Conservation (phyloP, 768 basidiomycete genomes). For the Mycena amicta region DNA sequence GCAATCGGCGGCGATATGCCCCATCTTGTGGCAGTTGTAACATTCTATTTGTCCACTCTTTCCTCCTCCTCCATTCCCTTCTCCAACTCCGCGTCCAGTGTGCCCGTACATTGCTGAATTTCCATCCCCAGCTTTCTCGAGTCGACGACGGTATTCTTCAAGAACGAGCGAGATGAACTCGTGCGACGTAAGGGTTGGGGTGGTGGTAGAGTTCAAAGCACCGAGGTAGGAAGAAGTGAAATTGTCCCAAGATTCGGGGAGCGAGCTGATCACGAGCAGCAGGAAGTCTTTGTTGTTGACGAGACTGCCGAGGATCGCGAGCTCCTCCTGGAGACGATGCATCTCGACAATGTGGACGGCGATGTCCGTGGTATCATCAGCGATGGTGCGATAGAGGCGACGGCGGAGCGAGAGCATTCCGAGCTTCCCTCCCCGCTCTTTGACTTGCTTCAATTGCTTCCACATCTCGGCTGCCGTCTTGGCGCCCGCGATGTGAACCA, state of each 20-base stretch:
- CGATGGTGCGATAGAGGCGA: slow-evolving; percentile 4
- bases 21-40: background rate
- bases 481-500: slow-evolving; percentile 2
- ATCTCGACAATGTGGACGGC: slow-evolving; percentile 5
- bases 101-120: background rate
- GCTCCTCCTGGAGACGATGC: slow-evolving; percentile 7
- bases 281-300: slow-evolving; percentile 12
- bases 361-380: slow-evolving; percentile 14
- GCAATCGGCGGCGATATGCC: background rate
- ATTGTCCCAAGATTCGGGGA: slow-evolving; percentile 13
- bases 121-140: background rate
- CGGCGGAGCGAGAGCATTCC: slow-evolving; percentile 10
- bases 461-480: slow-evolving; percentile 2
- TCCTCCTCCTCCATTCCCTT: background rate
- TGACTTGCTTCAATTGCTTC: slow-evolving; percentile 3
- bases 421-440: slow-evolving; percentile 10
- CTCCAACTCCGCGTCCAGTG: background rate
- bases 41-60: background rate
- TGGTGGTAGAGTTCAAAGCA: background rate
- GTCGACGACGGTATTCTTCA: background rate
- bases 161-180: slow-evolving; percentile 11
- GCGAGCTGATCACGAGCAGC: slow-evolving; percentile 7
- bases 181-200: background rate
- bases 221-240: slow-evolving; percentile 1
- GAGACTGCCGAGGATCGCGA: background rate